These are phyloP conservation scores for Lichtheimia ornata DNA, from an alignment of 371 early-diverging fungal genomes.

Conservation along the genomic window DNA sequence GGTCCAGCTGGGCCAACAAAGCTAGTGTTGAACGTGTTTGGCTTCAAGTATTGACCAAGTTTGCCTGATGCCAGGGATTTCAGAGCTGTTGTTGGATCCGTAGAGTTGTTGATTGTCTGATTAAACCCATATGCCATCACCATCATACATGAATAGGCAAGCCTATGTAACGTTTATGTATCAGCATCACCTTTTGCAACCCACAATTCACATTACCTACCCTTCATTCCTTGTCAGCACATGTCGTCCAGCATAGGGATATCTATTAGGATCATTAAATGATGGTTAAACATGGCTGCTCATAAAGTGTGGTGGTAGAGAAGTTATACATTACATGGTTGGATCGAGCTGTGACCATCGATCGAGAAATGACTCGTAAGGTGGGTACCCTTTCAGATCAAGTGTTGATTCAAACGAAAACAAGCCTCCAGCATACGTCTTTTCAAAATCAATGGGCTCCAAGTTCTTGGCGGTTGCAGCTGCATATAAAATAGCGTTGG, in stretches of 20 bases:
- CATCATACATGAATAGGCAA: conserved; percentile 60
- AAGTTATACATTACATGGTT: conserved; percentile 31
- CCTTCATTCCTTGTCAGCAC: conserved; percentile 38
- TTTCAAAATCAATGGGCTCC: conserved; percentile 30
- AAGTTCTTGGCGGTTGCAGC: conserved; percentile 24
- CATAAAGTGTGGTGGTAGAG: too few relatives aligned
- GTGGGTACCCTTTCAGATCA: conserved; percentile 43
- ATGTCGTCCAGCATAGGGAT: conserved; percentile 38
- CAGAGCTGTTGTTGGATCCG: conserved; percentile 23
- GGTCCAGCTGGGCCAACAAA: conserved; percentile 62
- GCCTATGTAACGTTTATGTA: conserved; percentile 3
- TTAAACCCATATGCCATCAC: conserved; percentile 54
- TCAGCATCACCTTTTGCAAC: neutral
- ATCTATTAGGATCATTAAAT: conserved; percentile 10
- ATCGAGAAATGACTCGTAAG: conserved; percentile 46
- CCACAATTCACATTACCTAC: neutral
- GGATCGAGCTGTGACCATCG: conserved; percentile 49
- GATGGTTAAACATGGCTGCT: neutral
- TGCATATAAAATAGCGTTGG: conserved; percentile 27
- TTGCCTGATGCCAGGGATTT: conserved; percentile 27
- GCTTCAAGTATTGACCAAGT: conserved; percentile 32
- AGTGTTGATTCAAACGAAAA: conserved; percentile 33
- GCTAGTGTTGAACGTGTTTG: conserved; percentile 46
- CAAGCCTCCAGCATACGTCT: conserved; percentile 48
- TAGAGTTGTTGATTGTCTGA: conserved; percentile 31